Conservation (phyloP, 345 rosid genomes). For the Gossypium rotundifolium region DNA sequence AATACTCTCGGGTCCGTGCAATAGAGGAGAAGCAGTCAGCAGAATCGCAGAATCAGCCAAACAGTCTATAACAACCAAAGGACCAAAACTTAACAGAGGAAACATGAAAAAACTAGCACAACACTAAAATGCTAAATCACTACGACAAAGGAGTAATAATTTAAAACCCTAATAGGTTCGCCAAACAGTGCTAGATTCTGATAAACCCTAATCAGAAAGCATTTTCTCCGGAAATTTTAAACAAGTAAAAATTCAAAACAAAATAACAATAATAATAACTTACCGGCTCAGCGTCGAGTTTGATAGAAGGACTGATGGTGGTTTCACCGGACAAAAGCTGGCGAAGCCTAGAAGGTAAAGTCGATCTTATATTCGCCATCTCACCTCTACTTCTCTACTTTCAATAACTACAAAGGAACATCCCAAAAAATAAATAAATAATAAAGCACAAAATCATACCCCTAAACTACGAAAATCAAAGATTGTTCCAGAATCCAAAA, state of each 20-base stretch:
- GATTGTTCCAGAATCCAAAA: not conserved
- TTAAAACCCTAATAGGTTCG: constrained; percentile 30
- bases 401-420: constrained; percentile 25
- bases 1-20: not conserved
- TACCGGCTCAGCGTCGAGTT: constrained; percentile 86
- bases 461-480: constrained; percentile 12
- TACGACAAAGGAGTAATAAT: not conserved
- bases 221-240: not conserved
- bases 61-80: not conserved
- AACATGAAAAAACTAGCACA: not conserved
- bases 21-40: not conserved
- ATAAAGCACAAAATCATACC: not conserved
- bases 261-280: constrained; percentile 21
- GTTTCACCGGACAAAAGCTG: constrained; percentile 88
- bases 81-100: not conserved
- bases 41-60: not conserved
- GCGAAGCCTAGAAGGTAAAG: constrained; percentile 82
- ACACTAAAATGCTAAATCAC: not conserved
- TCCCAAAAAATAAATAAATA: not conserved
- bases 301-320: constrained; percentile 62
- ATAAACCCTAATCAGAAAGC: not conserved
- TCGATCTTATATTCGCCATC: constrained; percentile 81
- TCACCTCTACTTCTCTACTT: constrained; percentile 38
- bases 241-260: not conserved
- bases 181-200: not conserved